A percentile compares a stretch with the other conserved stretches of the same genome.
These are phyloP conservation scores for Kwoniella bestiolae DNA, from an alignment of 768 basidiomycete genomes.

Conservation along the genomic window DNA sequence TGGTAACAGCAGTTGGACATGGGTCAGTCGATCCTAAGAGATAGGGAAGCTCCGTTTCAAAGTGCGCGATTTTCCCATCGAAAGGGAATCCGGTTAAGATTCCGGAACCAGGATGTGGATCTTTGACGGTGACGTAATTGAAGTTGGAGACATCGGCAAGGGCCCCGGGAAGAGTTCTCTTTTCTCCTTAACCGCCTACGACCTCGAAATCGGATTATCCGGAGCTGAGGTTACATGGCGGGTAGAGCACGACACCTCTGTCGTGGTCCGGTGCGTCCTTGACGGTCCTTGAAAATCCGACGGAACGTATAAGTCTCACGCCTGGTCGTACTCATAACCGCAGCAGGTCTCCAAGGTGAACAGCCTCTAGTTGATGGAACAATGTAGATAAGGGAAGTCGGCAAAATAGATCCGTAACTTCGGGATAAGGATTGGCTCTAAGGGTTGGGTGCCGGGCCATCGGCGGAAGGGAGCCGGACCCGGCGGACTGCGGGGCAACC, in stretches of 20 bases:
- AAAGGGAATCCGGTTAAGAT: slow-evolving; percentile 80
- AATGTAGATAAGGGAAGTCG: slow-evolving; percentile 80
- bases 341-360: slow-evolving; percentile 80
- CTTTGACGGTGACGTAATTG: slow-evolving; percentile 69
- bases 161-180: slow-evolving; percentile 78
- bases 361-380: slow-evolving; percentile 79
- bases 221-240: slow-evolving; percentile 74
- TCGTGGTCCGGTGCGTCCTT: slow-evolving; percentile 71
- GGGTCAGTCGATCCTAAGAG: slow-evolving; percentile 83
- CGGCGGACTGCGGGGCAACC: slow-evolving; percentile 71
- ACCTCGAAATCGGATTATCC: slow-evolving; percentile 76
- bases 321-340: slow-evolving; percentile 75
- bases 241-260: slow-evolving; percentile 74
- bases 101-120: slow-evolving; percentile 72
- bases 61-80: slow-evolving; percentile 70
- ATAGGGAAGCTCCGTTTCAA: slow-evolving; percentile 76
- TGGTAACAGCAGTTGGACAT: slow-evolving; percentile 85
- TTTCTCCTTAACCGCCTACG: slow-evolving; percentile 75
- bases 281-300: slow-evolving; percentile 81
- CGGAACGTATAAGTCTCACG: slow-evolving; percentile 72
- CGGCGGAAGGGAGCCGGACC: slow-evolving; percentile 71
- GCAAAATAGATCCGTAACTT: slow-evolving; percentile 83
- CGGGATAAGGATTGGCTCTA: slow-evolving; percentile 69
- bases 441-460: slow-evolving; percentile 78
- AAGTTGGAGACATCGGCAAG: slow-evolving; percentile 66